A percentile compares a stretch with the other conserved stretches of the same genome.
Evolutionary conservation across 257 asterid species (phyloP).

Genomic region (Capsicum chinense): DNA sequence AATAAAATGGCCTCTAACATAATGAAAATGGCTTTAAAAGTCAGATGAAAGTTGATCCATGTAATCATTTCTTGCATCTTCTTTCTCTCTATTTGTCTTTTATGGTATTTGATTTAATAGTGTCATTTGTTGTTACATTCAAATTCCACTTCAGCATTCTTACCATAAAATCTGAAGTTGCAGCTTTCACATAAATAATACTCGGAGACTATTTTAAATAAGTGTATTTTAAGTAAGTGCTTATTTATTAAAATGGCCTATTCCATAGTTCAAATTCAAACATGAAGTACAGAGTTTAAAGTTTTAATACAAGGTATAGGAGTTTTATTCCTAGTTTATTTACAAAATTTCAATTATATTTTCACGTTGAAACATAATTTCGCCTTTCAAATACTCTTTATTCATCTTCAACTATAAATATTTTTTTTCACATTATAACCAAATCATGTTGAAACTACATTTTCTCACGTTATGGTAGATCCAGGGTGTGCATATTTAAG

Average conservation of each 20-base stretch:
- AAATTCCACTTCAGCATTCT: background rate
- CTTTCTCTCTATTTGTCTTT: background rate
- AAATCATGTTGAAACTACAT: background rate
- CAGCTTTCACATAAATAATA: too few relatives aligned
- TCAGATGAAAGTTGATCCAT: conserved; percentile 16
- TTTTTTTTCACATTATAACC: background rate
- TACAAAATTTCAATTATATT: too few relatives aligned
- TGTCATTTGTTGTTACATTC: background rate
- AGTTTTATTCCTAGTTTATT: too few relatives aligned
- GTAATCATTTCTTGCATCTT: conserved; percentile 27
- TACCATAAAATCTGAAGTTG: background rate
- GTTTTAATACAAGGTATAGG: too few relatives aligned
- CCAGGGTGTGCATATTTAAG: background rate
- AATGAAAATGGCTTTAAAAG: conserved; percentile 15
- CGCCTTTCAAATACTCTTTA: too few relatives aligned
- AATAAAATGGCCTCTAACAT: background rate
- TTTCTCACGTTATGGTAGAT: background rate
- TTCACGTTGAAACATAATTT: too few relatives aligned
- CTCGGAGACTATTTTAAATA: too few relatives aligned
- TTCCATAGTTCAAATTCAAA: too few relatives aligned
- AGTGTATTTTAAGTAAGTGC: too few relatives aligned
- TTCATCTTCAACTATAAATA: background rate
- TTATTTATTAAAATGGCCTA: too few relatives aligned
- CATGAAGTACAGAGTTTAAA: too few relatives aligned
- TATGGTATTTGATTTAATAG: background rate